Percentiles rank a stretch among this genome's conserved stretches.
phyloP scores from a whole-genome alignment of 2,329 filamentous ascomycete species.

The Cladosporium sp. region DNA sequence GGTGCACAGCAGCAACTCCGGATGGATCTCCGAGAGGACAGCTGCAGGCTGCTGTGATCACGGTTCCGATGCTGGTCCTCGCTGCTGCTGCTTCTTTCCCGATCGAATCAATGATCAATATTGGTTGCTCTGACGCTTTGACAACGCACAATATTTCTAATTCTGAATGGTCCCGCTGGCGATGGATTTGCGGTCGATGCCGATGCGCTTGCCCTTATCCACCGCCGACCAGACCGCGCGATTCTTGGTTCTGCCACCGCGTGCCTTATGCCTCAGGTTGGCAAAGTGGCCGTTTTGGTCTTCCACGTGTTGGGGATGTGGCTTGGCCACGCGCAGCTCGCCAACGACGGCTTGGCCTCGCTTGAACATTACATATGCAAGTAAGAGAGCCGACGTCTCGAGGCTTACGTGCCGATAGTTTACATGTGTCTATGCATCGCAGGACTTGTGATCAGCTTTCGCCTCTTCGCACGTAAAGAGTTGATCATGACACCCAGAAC shows the following conservation, averaged over 20 bases:
- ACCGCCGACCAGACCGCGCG: not conserved
- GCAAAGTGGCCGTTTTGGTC: not conserved
- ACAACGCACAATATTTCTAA: slow-evolving; percentile 5
- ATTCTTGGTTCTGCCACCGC: not conserved
- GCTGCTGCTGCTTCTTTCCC: not conserved
- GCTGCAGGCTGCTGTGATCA: slow-evolving; percentile 5
- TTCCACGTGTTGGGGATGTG: slow-evolving; percentile 3
- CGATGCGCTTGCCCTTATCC: not conserved
- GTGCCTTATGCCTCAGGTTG: slow-evolving; percentile 5
- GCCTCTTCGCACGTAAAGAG: not conserved
- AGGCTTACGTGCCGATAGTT: not conserved
- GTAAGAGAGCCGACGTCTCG: not conserved
- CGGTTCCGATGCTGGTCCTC: not conserved
- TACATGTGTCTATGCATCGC: not conserved
- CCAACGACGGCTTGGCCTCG: not conserved
- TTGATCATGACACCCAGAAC: slow-evolving; percentile 59
- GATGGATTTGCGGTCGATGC: not conserved
- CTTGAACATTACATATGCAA: not conserved
- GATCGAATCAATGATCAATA: not conserved
- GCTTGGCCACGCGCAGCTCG: slow-evolving; percentile 1
- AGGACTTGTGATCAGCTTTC: not conserved
- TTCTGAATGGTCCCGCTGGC: not conserved
- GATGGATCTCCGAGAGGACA: slow-evolving; percentile 2
- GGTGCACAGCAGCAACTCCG: not conserved
- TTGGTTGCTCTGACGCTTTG: not conserved